These are phyloP conservation scores for Plasmopara halstedii DNA, from an alignment of 352 stramenopile genomes.

Conservation along the genomic window DNA sequence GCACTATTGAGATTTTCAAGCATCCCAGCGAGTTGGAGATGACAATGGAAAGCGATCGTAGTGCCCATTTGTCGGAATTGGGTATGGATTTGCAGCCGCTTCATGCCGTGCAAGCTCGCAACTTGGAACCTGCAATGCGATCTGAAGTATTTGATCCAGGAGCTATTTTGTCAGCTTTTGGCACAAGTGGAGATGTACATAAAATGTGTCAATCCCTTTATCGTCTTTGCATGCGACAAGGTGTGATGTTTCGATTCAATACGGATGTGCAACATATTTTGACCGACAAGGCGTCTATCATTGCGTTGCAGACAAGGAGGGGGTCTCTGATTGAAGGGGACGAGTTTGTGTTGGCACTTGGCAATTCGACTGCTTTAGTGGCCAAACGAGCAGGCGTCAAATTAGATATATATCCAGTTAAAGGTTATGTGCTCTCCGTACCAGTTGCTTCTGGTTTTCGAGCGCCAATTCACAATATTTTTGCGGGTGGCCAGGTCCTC, in stretches of 20 bases:
- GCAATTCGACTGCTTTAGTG: constrained; percentile 66
- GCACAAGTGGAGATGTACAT: constrained; percentile 82
- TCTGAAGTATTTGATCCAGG: constrained; percentile 52
- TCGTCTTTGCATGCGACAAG: constrained; percentile 65
- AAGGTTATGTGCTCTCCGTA: constrained; percentile 81
- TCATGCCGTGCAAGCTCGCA: constrained; percentile 39
- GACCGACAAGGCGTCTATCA: constrained; percentile 64
- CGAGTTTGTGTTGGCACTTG: constrained; percentile 77
- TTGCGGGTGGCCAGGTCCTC: constrained; percentile 65
- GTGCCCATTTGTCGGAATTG: constrained; percentile 56
- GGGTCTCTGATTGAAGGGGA: constrained; percentile 83
- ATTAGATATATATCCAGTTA: constrained; percentile 77
- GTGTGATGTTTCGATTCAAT: constrained; percentile 86
- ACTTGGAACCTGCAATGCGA: constrained; percentile 60
- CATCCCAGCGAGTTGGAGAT: constrained; percentile 45
- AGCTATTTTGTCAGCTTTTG: constrained; percentile 71
- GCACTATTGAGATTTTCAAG: constrained; percentile 76
- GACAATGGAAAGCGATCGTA: constrained; percentile 69
- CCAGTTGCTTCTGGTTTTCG: constrained; percentile 56
- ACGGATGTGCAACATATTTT: constrained; percentile 77
- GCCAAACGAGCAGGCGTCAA: constrained; percentile 63
- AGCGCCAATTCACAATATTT: constrained; percentile 73
- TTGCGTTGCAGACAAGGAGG: constrained; percentile 69
- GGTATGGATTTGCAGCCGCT: constrained; percentile 73
- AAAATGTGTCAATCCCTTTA: constrained; percentile 85